Evolutionary conservation across 345 rosid genomes (phyloP).

Genomic region (Acer yangbiense): DNA sequence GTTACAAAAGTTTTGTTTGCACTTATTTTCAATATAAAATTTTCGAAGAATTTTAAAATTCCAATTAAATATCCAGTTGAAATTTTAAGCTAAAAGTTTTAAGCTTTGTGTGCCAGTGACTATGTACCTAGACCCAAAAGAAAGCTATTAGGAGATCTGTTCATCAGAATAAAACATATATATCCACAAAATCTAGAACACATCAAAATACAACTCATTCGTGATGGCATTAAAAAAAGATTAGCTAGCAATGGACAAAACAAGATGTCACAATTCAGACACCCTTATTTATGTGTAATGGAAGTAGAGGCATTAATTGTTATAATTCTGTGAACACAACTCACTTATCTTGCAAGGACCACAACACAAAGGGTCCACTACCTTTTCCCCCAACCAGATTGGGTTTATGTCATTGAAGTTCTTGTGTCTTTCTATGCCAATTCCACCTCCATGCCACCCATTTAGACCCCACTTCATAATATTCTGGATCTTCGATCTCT

Average conservation of each 20-base stretch:
- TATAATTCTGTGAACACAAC: slow-evolving; percentile 6
- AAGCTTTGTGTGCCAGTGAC: not conserved
- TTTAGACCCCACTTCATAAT: slow-evolving; percentile 16
- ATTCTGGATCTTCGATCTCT: not conserved
- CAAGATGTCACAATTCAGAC: slow-evolving; percentile 9
- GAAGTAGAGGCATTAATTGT: slow-evolving; percentile 5
- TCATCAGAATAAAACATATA: not conserved
- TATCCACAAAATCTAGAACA: not conserved
- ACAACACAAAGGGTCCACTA: slow-evolving; percentile 14
- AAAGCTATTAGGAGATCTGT: not conserved
- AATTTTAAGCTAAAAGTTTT: not conserved
- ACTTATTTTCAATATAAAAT: no score
- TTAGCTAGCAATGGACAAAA: not conserved
- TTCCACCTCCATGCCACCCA: not conserved
- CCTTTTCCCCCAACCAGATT: slow-evolving; percentile 9
- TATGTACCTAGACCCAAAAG: not conserved
- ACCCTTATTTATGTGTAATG: not conserved
- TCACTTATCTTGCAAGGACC: slow-evolving; percentile 20
- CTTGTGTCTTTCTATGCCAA: not conserved
- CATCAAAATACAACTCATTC: slow-evolving; percentile 1
- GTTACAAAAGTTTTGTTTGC: no score
- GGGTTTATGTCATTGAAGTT: not conserved
- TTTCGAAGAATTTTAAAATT: no score
- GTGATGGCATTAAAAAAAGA: not conserved
- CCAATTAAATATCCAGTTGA: no score